Conservation (phyloP, 2,329 filamentous ascomycete species). For the Monilinia polystroma region DNA sequence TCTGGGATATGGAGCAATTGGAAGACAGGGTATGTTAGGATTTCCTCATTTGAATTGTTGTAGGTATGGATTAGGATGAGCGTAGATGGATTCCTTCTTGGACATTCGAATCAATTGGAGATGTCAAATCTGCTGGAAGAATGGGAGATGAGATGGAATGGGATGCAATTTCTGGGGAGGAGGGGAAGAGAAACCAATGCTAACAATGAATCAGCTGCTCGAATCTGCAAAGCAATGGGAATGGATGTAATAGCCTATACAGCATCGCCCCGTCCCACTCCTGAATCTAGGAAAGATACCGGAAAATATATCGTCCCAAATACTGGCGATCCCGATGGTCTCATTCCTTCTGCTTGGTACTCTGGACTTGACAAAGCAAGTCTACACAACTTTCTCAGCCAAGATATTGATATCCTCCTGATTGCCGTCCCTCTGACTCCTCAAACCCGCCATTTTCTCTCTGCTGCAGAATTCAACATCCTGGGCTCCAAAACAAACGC, state of each 20-base stretch:
- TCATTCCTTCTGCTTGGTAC: constrained; percentile 43
- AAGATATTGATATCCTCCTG: constrained; percentile 43
- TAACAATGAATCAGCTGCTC: constrained; percentile 41
- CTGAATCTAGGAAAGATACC: constrained; percentile 54
- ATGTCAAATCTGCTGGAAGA: neutral
- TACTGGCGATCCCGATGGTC: constrained; percentile 47
- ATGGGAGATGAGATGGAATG: neutral
- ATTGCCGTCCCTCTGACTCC: constrained; percentile 43
- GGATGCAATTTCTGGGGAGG: neutral
- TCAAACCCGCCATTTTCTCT: constrained; percentile 44
- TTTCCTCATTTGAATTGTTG: neutral
- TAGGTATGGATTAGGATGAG: neutral
- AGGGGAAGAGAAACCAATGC: neutral
- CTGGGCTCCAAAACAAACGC: constrained; percentile 43
- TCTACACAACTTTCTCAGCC: constrained; percentile 41
- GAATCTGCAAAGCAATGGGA: constrained; percentile 55
- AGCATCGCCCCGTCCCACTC: constrained; percentile 56
- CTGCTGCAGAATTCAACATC: constrained; percentile 43
- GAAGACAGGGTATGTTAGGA: constrained; percentile 43
- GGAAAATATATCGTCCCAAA: constrained; percentile 62
- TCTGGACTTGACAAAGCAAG: constrained; percentile 39
- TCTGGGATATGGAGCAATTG: constrained; percentile 44
- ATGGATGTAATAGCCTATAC: constrained; percentile 66
- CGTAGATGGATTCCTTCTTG: neutral
- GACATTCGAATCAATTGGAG: neutral